Evolutionary conservation across 495 filamentous ascomycete species (phyloP).

Genomic region (Hypoxylon fuscum): DNA sequence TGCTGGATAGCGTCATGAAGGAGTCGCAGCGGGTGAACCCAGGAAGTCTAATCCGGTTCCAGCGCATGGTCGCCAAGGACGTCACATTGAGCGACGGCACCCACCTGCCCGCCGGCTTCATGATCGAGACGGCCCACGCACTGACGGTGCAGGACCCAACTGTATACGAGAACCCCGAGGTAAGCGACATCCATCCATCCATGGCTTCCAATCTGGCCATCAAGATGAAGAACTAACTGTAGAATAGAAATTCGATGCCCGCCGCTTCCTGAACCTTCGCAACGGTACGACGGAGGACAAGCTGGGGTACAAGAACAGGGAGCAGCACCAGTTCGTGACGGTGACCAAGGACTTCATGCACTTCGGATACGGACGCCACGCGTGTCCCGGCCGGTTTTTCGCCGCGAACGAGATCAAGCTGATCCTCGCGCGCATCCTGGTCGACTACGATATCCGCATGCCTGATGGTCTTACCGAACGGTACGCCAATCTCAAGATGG

Average conservation of each 20-base stretch:
- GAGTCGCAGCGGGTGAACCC: constrained; percentile 42
- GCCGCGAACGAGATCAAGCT: constrained; percentile 57
- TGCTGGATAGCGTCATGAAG: constrained; percentile 42
- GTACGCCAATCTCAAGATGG: constrained; percentile 35
- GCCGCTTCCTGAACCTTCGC: constrained; percentile 57
- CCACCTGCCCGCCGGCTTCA: constrained; percentile 47
- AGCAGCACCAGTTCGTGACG: constrained; percentile 54
- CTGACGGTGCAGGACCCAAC: constrained; percentile 24
- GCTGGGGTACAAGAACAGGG: constrained; percentile 38
- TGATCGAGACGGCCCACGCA: constrained; percentile 40
- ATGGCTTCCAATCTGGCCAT: not conserved
- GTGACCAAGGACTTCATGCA: constrained; percentile 50
- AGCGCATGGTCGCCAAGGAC: constrained; percentile 48
- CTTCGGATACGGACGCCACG: constrained; percentile 58
- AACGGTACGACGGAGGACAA: constrained; percentile 45
- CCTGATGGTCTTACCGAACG: constrained; percentile 38
- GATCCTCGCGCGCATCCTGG: constrained; percentile 46
- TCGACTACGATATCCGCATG: constrained; percentile 52
- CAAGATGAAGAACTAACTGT: not conserved
- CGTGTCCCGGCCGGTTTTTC: constrained; percentile 60
- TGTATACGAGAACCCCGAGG: constrained; percentile 31
- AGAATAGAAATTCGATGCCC: constrained; percentile 56
- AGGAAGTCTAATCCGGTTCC: constrained; percentile 40
- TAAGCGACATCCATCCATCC: too few species aligned
- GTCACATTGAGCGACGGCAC: constrained; percentile 56